phyloP scores from a whole-genome alignment of 768 basidiomycete species.

The Rhodotorula graminis region DNA sequence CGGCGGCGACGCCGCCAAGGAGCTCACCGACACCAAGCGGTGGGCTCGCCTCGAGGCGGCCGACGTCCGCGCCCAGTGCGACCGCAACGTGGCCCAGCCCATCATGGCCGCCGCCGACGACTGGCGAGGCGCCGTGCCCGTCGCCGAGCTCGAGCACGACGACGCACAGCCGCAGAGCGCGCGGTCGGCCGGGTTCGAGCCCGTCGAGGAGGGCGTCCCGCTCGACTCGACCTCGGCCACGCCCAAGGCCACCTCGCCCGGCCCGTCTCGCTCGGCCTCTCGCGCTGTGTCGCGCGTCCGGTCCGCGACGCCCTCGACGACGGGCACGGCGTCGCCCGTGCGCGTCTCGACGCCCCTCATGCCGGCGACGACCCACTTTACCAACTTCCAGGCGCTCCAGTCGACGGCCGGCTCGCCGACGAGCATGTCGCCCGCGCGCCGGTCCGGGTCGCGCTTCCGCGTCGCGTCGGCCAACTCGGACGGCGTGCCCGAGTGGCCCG shows the following conservation, averaged over 20 bases:
- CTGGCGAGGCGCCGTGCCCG: conserved; percentile 36
- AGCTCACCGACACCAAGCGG: conserved; percentile 61
- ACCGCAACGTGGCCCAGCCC: conserved; percentile 65
- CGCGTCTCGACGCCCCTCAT: conserved; percentile 23
- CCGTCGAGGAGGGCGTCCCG: neutral
- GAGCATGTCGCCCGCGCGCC: conserved; percentile 6
- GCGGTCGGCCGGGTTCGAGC: conserved; percentile 20
- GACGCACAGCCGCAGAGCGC: no score
- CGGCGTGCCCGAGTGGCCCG: neutral
- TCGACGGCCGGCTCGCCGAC: neutral
- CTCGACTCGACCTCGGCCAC: conserved; percentile 11
- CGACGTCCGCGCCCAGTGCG: conserved; percentile 60
- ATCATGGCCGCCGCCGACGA: conserved; percentile 54
- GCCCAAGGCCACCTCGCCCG: conserved; percentile 1
- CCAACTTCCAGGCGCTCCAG: conserved; percentile 36
- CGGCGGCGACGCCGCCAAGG: conserved; percentile 60
- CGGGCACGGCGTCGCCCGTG: conserved; percentile 9
- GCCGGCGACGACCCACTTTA: conserved; percentile 32
- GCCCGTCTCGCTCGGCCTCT: conserved; percentile 2
- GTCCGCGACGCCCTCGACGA: neutral
- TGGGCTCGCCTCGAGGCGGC: conserved; percentile 61
- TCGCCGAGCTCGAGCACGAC: neutral
- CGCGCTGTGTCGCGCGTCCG: conserved; percentile 14
- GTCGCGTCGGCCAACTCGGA: neutral
- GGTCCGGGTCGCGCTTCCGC: conserved; percentile 18